Base-by-base conservation (phyloP, 306 rosid species). In the Albizia julibrissin region DNA sequence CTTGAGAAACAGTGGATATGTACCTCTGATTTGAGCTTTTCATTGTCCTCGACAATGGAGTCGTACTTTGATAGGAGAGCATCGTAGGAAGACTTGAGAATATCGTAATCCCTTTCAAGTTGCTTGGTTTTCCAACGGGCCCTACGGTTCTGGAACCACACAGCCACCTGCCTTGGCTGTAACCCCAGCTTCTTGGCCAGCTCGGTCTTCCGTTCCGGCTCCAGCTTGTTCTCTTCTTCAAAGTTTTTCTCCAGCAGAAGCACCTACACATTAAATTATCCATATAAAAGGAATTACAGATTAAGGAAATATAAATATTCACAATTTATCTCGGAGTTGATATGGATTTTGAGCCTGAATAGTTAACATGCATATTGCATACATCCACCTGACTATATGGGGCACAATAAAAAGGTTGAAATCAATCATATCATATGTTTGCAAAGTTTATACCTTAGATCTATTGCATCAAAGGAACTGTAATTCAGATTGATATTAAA, bases 11-110 rank as follows among this genome's bases (percentile, higher is more conserved):
- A 66, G 67, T 59, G 22, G 26, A 62, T 21, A 64, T 80, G 27
- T 92, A 95, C 99, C 98, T 93, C 91, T 44, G 92, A 85, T 86
- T 92, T 96, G 80, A 96, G 97, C 72, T 89, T 93, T 70, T 93
- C 97, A 87, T 96, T 92, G 83, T 96, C 75, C 74, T 89, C 92
- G 54, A 94, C 82, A 64, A 85, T 72, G 65, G 92, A 92, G 52
- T 93, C 98, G 56, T 87, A 86, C 62, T 88, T 87, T 6, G 94
- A 86, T 72, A 83, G 86, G 66, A 96, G 94, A 72, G 98, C 79
- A 77, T 92, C 93, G 79, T 83, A 92, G 75, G 79, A 80, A 47
- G 92, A 80, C 88, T 86, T 92, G 27, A 94, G 91, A 50, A 86
- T 24, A 43, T 85, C 78, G 72, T 88, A 91, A 49, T 93, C 97